Evolutionary conservation across 108 stramenopile genomes (phyloP).

Genomic region (Bacterosira constricta): DNA sequence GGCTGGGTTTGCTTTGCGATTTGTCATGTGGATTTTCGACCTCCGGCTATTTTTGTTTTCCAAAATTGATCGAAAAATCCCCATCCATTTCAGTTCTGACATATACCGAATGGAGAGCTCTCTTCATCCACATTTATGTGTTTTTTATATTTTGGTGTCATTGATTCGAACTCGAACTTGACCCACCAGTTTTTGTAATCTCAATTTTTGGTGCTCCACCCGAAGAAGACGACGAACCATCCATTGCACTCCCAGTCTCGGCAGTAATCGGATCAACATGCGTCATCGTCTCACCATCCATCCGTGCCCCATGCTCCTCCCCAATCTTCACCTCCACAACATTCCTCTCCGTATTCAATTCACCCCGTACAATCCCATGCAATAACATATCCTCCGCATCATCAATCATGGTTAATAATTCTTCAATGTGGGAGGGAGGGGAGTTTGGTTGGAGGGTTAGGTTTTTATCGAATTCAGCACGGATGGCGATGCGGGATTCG

Average conservation of each 20-base stretch:
- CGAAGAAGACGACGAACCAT: too few species aligned
- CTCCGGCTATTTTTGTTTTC: too few species aligned
- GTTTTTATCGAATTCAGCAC: conserved; percentile 73
- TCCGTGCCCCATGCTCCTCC: conserved; percentile 61
- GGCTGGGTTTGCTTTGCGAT: too few species aligned
- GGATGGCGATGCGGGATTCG: conserved; percentile 72
- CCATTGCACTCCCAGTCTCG: conserved; percentile 53
- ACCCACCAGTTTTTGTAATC: conserved; percentile 19
- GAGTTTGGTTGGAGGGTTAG: conserved; percentile 52
- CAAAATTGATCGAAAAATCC: too few species aligned
- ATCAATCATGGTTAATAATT: conserved; percentile 74
- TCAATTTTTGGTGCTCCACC: conserved; percentile 19
- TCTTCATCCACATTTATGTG: too few species aligned
- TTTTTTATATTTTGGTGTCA: too few species aligned
- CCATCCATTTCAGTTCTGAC: too few species aligned
- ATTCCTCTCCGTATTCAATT: conserved; percentile 67
- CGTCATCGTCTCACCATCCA: conserved; percentile 57
- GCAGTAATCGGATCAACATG: conserved; percentile 80
- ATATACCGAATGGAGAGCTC: too few species aligned
- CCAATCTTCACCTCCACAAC: conserved; percentile 76
- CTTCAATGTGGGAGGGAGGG: conserved; percentile 66
- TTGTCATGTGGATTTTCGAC: too few species aligned
- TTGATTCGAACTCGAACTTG: background rate
- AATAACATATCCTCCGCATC: conserved; percentile 86
- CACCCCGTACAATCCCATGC: conserved; percentile 79